These are phyloP conservation scores for Clausena lansium DNA, from an alignment of 345 rosid species.

Conservation along the genomic window DNA sequence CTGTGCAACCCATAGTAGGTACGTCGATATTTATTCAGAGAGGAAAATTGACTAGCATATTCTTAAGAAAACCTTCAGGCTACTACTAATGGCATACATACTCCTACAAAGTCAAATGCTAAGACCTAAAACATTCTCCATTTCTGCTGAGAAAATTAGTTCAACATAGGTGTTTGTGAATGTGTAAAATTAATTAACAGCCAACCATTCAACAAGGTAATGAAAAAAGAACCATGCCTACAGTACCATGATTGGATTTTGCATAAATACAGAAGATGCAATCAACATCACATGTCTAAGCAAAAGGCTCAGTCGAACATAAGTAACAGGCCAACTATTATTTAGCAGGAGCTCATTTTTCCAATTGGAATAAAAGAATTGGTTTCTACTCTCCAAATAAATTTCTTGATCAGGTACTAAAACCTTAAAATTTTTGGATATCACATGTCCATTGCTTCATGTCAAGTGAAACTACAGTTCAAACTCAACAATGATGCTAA, in stretches of 20 bases:
- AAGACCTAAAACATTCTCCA: background rate
- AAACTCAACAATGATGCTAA: constrained; percentile 6
- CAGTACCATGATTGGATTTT: background rate
- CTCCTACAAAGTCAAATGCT: background rate
- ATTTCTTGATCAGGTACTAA: background rate
- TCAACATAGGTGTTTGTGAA: background rate
- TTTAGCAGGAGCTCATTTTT: background rate
- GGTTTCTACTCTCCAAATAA: constrained; percentile 2
- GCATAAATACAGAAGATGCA: background rate
- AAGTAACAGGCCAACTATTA: background rate
- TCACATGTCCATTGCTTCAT: background rate
- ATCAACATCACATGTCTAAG: background rate
- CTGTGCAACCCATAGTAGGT: constrained; percentile 37
- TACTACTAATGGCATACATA: background rate
- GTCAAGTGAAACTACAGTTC: background rate
- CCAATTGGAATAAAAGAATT: constrained; percentile 7
- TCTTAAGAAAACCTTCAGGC: background rate
- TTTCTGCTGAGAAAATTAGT: background rate
- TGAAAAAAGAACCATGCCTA: background rate
- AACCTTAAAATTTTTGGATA: background rate
- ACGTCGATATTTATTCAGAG: background rate
- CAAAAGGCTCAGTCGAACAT: background rate
- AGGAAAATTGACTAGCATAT: background rate
- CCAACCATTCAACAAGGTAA: background rate
- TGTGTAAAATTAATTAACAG: background rate